Evolutionary conservation across 2,329 filamentous ascomycete genomes (phyloP).

Genomic region (Talaromyces rugulosus): DNA sequence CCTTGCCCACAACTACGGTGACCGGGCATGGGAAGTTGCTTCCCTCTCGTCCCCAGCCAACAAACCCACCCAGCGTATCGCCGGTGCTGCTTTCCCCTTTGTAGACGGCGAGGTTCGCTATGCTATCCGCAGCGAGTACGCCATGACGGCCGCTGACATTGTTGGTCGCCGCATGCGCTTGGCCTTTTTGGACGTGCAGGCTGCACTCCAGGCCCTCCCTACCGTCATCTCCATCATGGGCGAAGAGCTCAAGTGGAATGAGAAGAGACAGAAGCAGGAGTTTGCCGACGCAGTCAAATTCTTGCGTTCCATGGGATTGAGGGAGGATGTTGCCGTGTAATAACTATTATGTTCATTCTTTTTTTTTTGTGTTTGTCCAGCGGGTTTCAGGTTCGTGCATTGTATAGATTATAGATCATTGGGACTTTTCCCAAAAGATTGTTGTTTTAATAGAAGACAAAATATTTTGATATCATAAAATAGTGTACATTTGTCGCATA

Average conservation of each 20-base stretch:
- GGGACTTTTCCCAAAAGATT: neutral
- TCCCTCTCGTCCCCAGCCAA: slow-evolving; percentile 74
- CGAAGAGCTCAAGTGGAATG: slow-evolving; percentile 75
- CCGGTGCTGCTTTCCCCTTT: slow-evolving; percentile 82
- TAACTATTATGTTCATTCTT: neutral
- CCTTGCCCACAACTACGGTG: slow-evolving; percentile 80
- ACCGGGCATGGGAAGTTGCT: slow-evolving; percentile 87
- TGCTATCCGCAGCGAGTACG: slow-evolving; percentile 82
- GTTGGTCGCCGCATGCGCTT: slow-evolving; percentile 78
- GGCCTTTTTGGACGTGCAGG: slow-evolving; percentile 87
- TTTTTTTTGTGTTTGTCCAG: neutral
- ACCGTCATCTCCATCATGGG: slow-evolving; percentile 84
- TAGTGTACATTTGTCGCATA: neutral
- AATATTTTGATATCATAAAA: neutral
- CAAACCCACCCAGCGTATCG: slow-evolving; percentile 74
- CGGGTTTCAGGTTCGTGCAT: neutral
- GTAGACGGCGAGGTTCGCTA: slow-evolving; percentile 89
- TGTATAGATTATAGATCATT: slow-evolving; percentile 2
- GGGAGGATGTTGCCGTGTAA: slow-evolving; percentile 1
- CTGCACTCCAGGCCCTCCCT: slow-evolving; percentile 79
- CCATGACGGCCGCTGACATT: slow-evolving; percentile 86
- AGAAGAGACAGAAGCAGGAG: slow-evolving; percentile 66
- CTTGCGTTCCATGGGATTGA: slow-evolving; percentile 56
- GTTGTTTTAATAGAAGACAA: neutral
- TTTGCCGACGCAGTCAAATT: slow-evolving; percentile 67